Evolutionary conservation across 345 rosid genomes (phyloP).

Genomic region (Linum trigynum): DNA sequence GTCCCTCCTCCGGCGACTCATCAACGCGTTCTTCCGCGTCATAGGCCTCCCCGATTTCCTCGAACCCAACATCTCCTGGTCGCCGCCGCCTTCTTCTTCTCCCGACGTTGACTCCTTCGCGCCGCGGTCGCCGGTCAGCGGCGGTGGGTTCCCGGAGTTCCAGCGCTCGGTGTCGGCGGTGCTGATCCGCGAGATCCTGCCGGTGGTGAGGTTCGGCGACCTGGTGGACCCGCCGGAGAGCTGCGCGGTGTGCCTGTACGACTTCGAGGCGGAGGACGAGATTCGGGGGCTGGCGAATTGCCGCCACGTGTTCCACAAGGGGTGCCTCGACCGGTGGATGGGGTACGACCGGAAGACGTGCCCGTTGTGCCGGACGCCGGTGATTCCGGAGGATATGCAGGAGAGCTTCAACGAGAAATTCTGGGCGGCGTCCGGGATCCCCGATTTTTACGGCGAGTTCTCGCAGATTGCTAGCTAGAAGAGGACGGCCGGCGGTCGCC

Average conservation of each 20-base stretch:
- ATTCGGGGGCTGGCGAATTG: conserved; percentile 52
- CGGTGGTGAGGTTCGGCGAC: conserved; percentile 52
- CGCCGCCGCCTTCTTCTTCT: not conserved
- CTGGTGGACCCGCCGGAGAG: conserved; percentile 43
- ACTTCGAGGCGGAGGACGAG: conserved; percentile 58
- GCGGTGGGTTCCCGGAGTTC: not conserved
- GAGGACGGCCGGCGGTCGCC: not conserved
- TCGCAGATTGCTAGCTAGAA: conserved; percentile 16
- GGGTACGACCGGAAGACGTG: conserved; percentile 59
- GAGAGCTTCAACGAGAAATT: conserved; percentile 41
- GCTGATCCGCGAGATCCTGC: conserved; percentile 50
- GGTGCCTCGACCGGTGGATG: conserved; percentile 77
- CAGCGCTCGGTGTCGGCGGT: conserved; percentile 36
- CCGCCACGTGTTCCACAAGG: conserved; percentile 53
- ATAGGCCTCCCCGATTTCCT: conserved; percentile 59
- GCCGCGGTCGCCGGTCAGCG: not conserved
- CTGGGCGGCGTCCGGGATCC: conserved; percentile 52
- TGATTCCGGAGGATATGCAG: conserved; percentile 48
- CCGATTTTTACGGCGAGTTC: conserved; percentile 36
- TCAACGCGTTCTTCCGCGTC: conserved; percentile 33
- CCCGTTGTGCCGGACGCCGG: conserved; percentile 52
- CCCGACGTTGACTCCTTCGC: conserved; percentile 14
- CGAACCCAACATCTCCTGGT: conserved; percentile 54
- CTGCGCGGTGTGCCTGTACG: conserved; percentile 75
- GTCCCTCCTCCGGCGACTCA: conserved; percentile 38